A percentile compares a stretch with the other conserved stretches of the same genome.
These are phyloP conservation scores for Petunia axillaris DNA, from an alignment of 257 asterid genomes.

Conservation along the genomic window DNA sequence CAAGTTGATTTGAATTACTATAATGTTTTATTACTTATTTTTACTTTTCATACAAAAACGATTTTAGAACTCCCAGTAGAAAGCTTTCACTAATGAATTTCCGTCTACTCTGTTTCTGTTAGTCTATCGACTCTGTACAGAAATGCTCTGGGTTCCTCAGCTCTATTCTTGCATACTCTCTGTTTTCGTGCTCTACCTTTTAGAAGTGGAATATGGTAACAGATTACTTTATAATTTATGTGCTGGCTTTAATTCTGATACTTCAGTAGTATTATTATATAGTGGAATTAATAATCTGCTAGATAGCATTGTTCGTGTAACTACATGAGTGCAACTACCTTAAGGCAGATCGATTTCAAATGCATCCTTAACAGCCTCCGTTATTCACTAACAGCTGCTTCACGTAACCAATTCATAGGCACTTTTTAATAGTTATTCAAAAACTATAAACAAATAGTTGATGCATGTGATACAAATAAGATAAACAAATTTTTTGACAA, in stretches of 20 bases:
- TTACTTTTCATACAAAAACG: neutral
- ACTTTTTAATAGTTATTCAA: neutral
- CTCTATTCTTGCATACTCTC: neutral
- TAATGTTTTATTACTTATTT: neutral
- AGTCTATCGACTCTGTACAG: neutral
- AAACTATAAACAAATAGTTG: neutral
- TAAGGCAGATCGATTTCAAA: neutral
- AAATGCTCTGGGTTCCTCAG: neutral
- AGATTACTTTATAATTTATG: constrained; percentile 15
- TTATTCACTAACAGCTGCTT: neutral
- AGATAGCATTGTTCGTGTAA: neutral
- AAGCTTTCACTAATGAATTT: neutral
- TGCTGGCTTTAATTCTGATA: neutral
- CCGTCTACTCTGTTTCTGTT: neutral
- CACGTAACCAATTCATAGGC: neutral
- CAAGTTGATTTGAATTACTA: neutral
- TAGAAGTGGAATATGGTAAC: neutral
- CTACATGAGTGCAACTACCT: neutral
- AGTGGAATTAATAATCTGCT: neutral
- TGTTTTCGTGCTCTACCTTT: neutral
- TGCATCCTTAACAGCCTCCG: neutral
- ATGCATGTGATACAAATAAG: neutral
- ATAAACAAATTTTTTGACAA: neutral
- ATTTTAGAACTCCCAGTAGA: neutral
- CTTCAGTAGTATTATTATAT: neutral